These are phyloP conservation scores for Dinochytrium kinnereticum DNA, from an alignment of 371 early-diverging fungal genomes.

Conservation along the genomic window DNA sequence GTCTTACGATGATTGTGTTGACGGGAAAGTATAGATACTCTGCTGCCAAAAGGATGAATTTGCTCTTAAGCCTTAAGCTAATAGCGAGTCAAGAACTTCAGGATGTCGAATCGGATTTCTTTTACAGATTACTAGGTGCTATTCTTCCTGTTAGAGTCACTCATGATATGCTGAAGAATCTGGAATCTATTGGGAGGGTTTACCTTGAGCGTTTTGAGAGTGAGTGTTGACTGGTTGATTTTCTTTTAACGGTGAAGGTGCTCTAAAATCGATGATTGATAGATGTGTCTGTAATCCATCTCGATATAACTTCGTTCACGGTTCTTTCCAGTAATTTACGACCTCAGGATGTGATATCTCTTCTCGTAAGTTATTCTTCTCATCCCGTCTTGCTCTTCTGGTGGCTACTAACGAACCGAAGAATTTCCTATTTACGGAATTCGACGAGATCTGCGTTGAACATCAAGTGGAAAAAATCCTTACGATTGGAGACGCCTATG, in stretches of 20 bases:
- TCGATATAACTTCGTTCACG: conserved; percentile 19
- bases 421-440: conserved; percentile 13
- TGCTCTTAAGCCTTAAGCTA: neutral
- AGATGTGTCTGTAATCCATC: conserved; percentile 8
- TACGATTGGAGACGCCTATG: conserved; percentile 20
- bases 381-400: neutral
- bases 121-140: neutral
- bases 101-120: conserved; percentile 7
- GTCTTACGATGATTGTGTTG: neutral
- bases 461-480: conserved; percentile 16
- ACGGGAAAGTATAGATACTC: neutral
- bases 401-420: neutral
- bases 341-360: neutral
- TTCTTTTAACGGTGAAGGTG: neutral
- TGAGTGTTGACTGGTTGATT: neutral
- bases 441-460: neutral
- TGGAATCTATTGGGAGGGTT: neutral
- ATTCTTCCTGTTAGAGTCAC: neutral
- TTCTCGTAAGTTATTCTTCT: conserved; percentile 6
- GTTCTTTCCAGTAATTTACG: neutral
- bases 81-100: conserved; percentile 3
- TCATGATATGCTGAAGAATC: neutral
- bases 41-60: neutral
- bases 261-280: neutral
- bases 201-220: neutral